Evolutionary conservation across 2,329 filamentous ascomycete genomes (phyloP).

Genomic region (Penicillium paneum): DNA sequence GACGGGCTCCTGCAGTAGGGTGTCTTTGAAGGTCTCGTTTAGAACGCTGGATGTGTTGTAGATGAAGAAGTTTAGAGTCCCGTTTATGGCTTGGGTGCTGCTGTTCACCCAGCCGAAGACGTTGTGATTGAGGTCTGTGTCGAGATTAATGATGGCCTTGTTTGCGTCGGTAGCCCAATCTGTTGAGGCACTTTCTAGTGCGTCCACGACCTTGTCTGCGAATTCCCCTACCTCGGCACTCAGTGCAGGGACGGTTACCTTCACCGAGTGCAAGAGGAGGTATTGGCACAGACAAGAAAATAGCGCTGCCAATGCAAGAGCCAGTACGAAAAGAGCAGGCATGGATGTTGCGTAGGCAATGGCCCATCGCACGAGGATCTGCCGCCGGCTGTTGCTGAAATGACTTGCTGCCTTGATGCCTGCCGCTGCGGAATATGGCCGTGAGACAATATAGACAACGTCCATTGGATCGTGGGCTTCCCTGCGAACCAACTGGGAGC

Average conservation of each 20-base stretch:
- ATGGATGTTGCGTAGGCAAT: slow-evolving; percentile 83
- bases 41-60: slow-evolving; percentile 71
- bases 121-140: slow-evolving; percentile 73
- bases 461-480: slow-evolving; percentile 77
- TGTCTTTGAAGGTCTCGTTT: slow-evolving; percentile 75
- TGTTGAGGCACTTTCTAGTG: slow-evolving; percentile 68
- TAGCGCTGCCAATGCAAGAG: slow-evolving; percentile 76
- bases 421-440: slow-evolving; percentile 68
- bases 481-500: slow-evolving; percentile 62
- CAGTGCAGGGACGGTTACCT: slow-evolving; percentile 73
- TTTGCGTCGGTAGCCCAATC: slow-evolving; percentile 78
- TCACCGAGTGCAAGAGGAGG: slow-evolving; percentile 68
- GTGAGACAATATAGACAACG: slow-evolving; percentile 79
- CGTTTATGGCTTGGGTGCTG: slow-evolving; percentile 76
- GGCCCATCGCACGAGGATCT: slow-evolving; percentile 75
- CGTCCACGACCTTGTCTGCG: slow-evolving; percentile 70
- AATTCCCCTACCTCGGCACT: slow-evolving; percentile 73
- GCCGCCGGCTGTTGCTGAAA: slow-evolving; percentile 61
- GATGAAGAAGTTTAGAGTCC: slow-evolving; percentile 79
- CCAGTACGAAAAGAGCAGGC: slow-evolving; percentile 80
- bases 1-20: slow-evolving; percentile 74
- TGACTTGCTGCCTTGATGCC: slow-evolving; percentile 68
- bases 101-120: slow-evolving; percentile 84
- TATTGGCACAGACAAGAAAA: slow-evolving; percentile 80
- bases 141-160: slow-evolving; percentile 62